These are phyloP conservation scores for Pseudopithomyces chartarum DNA, from an alignment of 2,329 filamentous ascomycete genomes.

Conservation along the genomic window DNA sequence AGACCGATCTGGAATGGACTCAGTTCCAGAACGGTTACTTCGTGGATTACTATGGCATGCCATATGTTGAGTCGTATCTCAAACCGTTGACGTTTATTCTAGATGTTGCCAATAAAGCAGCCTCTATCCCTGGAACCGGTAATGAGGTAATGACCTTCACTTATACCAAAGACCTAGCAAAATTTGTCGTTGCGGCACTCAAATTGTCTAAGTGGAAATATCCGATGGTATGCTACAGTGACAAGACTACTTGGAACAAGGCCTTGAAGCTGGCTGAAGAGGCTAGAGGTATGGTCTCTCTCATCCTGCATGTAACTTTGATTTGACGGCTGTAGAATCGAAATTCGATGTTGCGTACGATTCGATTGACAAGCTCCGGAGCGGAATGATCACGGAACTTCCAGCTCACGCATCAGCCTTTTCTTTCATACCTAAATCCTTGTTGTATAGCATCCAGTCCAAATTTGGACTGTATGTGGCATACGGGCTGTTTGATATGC, in stretches of 20 bases:
- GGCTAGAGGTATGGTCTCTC: constrained; percentile 34
- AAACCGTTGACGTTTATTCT: neutral
- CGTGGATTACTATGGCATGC: constrained; percentile 14
- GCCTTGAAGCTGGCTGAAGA: constrained; percentile 51
- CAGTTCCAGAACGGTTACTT: constrained; percentile 16
- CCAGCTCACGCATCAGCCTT: constrained; percentile 12
- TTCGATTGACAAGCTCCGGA: constrained; percentile 14
- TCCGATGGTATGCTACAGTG: constrained; percentile 43
- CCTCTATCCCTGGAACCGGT: constrained; percentile 20
- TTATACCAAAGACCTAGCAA: constrained; percentile 17
- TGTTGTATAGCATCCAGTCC: constrained; percentile 3
- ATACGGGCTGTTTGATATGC: constrained; percentile 9
- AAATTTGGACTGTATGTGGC: constrained; percentile 6
- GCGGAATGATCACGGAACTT: constrained; percentile 18
- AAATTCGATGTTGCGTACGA: constrained; percentile 21
- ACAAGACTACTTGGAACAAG: constrained; percentile 53
- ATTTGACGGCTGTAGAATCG: neutral
- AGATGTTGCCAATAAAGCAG: constrained; percentile 17
- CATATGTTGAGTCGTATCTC: constrained; percentile 13
- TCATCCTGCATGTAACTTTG: neutral
- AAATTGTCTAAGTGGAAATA: constrained; percentile 39
- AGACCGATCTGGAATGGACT: constrained; percentile 10
- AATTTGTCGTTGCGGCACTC: constrained; percentile 13
- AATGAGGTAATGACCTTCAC: constrained; percentile 17
- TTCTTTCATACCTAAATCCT: constrained; percentile 13